Conservation (phyloP, 768 basidiomycete genomes). For the Tricholoma flavovirens region DNA sequence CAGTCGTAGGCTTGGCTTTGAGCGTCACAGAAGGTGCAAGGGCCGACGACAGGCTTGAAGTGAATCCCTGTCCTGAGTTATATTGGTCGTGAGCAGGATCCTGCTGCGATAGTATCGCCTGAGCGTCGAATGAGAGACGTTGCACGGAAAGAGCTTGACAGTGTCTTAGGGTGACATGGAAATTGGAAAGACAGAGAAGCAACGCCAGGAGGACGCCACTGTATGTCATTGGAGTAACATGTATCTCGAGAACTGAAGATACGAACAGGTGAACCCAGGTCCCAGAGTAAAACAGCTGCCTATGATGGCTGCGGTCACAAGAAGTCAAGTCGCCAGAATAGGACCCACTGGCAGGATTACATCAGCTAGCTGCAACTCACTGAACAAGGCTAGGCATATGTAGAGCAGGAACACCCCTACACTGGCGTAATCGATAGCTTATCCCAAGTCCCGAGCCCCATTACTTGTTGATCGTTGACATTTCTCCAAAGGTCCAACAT, state of each 20-base stretch:
- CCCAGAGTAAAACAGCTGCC: no score
- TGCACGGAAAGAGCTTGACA: not conserved
- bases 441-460: no score
- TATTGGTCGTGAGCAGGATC: not conserved
- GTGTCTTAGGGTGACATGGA: not conserved
- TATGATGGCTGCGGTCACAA: not conserved
- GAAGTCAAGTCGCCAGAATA: no score
- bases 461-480: no score
- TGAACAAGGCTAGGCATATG: no score
- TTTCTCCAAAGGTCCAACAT: no score
- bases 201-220: not conserved
- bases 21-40: conserved; percentile 20
- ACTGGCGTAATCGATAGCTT: no score
- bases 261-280: not conserved
- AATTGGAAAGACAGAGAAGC: not conserved
- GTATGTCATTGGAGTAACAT: conserved; percentile 13
- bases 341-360: no score
- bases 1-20: conserved; percentile 45
- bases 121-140: conserved; percentile 11
- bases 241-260: conserved; percentile 3
- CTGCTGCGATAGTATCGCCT: conserved; percentile 9
- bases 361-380: no score
- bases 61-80: conserved; percentile 6
- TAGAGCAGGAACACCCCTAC: no score
- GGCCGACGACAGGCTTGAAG: not conserved